Evolutionary conservation across 2,329 filamentous ascomycete species (phyloP).

Genomic region (Penicillium sp.): DNA sequence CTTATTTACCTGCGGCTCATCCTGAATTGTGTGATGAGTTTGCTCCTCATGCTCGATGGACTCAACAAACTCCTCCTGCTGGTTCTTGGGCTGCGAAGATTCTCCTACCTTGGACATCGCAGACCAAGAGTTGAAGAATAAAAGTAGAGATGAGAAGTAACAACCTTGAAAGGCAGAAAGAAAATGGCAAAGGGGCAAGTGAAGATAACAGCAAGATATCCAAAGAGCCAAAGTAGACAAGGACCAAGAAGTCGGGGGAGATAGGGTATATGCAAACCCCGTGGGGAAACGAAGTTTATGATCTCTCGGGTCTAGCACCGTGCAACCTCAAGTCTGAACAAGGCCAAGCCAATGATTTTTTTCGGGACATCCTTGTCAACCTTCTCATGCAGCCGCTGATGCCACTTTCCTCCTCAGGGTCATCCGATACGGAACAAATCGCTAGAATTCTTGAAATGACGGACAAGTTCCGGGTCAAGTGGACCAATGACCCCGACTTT

Average conservation of each 20-base stretch:
- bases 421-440: background rate
- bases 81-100: constrained; percentile 12
- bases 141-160: background rate
- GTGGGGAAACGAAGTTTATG: constrained; percentile 25
- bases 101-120: constrained; percentile 21
- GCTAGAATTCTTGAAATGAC: background rate
- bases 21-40: background rate
- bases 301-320: constrained; percentile 14
- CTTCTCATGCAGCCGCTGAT: background rate
- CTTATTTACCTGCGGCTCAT: constrained; percentile 15
- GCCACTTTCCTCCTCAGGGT: background rate
- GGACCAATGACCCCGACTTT: constrained; percentile 15
- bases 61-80: constrained; percentile 30
- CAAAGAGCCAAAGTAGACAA: background rate
- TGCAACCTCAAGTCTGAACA: constrained; percentile 11
- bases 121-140: background rate
- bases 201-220: background rate
- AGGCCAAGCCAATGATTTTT: background rate
- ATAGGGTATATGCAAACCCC: constrained; percentile 18
- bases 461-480: constrained; percentile 20
- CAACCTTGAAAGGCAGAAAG: background rate
- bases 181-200: background rate
- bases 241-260: background rate
- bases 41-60: constrained; percentile 16
- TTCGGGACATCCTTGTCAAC: constrained; percentile 3